These are phyloP conservation scores for Trichoderma breve DNA, from an alignment of 2,329 filamentous ascomycete species.

Conservation along the genomic window DNA sequence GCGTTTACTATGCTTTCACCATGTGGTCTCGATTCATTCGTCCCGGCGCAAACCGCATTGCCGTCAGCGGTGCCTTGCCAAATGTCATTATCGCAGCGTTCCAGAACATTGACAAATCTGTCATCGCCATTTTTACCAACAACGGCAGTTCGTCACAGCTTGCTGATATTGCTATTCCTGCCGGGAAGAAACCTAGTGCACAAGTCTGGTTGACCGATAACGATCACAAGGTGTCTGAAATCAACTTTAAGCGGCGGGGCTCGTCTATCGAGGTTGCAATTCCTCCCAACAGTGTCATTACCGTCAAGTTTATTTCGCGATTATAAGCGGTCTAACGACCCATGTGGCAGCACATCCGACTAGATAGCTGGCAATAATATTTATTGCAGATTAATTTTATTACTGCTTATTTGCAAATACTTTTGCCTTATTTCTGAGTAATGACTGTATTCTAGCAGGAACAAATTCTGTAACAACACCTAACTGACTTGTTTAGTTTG, in stretches of 20 bases:
- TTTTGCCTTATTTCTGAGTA: neutral
- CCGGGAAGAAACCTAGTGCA: neutral
- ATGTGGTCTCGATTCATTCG: neutral
- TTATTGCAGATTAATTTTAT: neutral
- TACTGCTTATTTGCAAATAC: neutral
- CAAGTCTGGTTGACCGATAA: neutral
- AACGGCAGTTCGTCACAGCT: neutral
- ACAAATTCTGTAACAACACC: neutral
- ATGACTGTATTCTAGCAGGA: neutral
- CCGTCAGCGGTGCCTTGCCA: neutral
- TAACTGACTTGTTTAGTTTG: neutral
- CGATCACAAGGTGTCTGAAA: neutral
- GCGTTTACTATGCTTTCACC: neutral
- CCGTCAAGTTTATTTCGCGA: neutral
- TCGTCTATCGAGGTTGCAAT: neutral
- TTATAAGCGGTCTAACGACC: neutral
- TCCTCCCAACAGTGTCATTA: neutral
- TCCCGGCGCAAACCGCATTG: neutral
- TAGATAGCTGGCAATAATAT: neutral
- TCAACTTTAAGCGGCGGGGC: neutral
- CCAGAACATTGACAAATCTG: neutral
- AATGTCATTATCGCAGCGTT: neutral
- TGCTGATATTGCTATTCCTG: neutral
- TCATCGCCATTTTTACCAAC: neutral
- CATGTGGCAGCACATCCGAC: neutral